Evolutionary conservation across 2,329 filamentous ascomycete species (phyloP), one percentile per base, ranked within the genome.

Genomic region (Fonsecaea erecta): DNA sequence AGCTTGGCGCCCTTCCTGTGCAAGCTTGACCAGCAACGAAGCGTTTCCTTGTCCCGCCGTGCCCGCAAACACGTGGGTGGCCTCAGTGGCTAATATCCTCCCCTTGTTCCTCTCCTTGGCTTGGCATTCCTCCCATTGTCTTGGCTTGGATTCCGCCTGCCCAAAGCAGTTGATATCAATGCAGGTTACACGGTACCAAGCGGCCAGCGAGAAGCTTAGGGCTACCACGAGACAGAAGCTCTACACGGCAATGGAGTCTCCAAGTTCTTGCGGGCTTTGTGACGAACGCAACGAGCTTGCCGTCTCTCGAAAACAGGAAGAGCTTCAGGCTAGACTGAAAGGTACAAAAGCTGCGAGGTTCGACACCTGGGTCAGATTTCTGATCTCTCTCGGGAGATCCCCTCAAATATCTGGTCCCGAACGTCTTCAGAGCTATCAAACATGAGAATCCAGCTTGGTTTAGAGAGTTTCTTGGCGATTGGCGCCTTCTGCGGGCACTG

Each of bases 401-500:
- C 40, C 64, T 48, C 64, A 56, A 48, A 14, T 26, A 34, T 30
- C 24, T 32, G 30, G 1, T 28, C 43, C 28, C 2, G 11, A 24
- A 48, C 18, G 12, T 46, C 7, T 52, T 28, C 11, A 21, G 21
- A 35, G 26, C 24, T 56, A 48, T 7, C 26, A 14, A 60, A n/a
- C 18, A 60, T 66, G 61, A 64, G 43, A 51, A 48, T 59, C 28
- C 63, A 68, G 21, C 51, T 66, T 37, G 57, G 46, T 28, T 34
- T 64, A 18, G 65, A 65, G 56, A 59, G 55, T 43, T 51, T 62
- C n/a, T 40, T 67, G 32, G 62, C 64, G 16, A n/a, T 70, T 26
- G 64, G 58, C 21, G 63, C 64, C 52, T 65, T 67, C 54, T 63
- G 65, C 24, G 34, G 35, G 16, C 68, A 70, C 34, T 68, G 66